Conservation (phyloP, 1,284 basidiomycete species). For the Kwoniella shivajii region DNA sequence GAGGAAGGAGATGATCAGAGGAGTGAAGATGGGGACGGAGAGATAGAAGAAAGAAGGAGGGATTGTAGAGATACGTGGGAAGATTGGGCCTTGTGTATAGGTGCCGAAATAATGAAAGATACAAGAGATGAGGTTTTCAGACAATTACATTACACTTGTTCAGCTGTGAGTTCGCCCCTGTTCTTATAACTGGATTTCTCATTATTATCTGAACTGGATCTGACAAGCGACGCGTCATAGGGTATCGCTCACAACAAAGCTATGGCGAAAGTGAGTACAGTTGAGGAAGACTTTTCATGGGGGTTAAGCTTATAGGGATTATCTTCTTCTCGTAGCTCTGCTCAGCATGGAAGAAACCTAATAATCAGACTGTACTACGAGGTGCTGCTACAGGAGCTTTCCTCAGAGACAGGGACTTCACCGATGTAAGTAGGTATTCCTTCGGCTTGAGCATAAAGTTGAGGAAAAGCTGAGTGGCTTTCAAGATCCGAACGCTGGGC, state of each 20-base stretch:
- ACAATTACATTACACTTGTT: conserved; percentile 87
- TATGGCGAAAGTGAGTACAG: conserved; percentile 73
- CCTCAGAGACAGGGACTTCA: conserved; percentile 76
- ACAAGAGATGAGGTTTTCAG: conserved; percentile 69
- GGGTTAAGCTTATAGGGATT: neutral
- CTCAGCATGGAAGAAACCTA: conserved; percentile 86
- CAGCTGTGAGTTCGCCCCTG: conserved; percentile 65
- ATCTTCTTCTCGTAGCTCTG: conserved; percentile 63
- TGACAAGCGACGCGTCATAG: conserved; percentile 50
- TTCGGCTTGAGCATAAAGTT: neutral
- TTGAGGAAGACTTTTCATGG: neutral
- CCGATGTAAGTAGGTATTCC: conserved; percentile 70
- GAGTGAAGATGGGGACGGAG: conserved; percentile 20
- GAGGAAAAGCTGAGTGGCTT: neutral
- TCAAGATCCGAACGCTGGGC: conserved; percentile 92
- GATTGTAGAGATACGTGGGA: conserved; percentile 68
- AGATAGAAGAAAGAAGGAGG: conserved; percentile 6
- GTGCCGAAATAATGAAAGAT: conserved; percentile 82
- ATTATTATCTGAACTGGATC: conserved; percentile 5
- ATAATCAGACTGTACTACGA: conserved; percentile 79
- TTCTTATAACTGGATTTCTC: neutral
- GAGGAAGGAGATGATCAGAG: conserved; percentile 26
- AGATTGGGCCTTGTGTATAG: conserved; percentile 86
- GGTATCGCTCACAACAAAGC: conserved; percentile 94
- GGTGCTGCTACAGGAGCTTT: conserved; percentile 81